Evolutionary conservation across 2,329 filamentous ascomycete genomes (phyloP), one percentile per base, ranked within the genome.

Genomic region (Hysterium pulicare): DNA sequence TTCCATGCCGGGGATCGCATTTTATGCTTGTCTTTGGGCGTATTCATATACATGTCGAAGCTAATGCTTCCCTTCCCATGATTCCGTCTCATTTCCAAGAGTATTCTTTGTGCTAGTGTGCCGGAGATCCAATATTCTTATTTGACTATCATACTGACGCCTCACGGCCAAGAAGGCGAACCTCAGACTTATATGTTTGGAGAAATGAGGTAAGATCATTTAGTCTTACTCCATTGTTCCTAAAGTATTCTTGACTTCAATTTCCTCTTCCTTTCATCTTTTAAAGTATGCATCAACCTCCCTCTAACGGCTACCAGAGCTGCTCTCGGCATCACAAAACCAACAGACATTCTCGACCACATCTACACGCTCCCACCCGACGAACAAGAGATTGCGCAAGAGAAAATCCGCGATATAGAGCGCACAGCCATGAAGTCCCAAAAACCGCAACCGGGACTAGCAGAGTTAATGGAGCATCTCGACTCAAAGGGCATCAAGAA

Each of bases 121-220:
- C n/a, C n/a, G n/a, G n/a, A n/a, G n/a, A n/a, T n/a, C n/a, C n/a
- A n/a, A n/a, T n/a, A n/a, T n/a, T n/a, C n/a, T n/a, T n/a, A n/a
- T n/a, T n/a, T n/a, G n/a, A n/a, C n/a, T n/a, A n/a, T n/a, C n/a
- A n/a, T n/a, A n/a, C n/a, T n/a, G n/a, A n/a, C n/a, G n/a, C n/a
- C n/a, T n/a, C n/a, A n/a, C n/a, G n/a, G 33, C 30, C 24, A 7
- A 19, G 24, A 55, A 73, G 95, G 90, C 64, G 73, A 90, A 44
- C 91, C 91, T 0, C 91, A 97, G 69, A 93, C 86, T 55, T 88
- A 95, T 77, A 98, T 97, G 91, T 97, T 97, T 69, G 67, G 70
- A 16, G 78, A 94, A 61, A 97, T 98, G 91, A 84, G 81, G 67
- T 77, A 69, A 44, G 59, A 17, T 35, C 9, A 6, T 9, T 39